Conservation (phyloP, 352 stramenopile genomes). For the Globisporangium camurandrum region DNA sequence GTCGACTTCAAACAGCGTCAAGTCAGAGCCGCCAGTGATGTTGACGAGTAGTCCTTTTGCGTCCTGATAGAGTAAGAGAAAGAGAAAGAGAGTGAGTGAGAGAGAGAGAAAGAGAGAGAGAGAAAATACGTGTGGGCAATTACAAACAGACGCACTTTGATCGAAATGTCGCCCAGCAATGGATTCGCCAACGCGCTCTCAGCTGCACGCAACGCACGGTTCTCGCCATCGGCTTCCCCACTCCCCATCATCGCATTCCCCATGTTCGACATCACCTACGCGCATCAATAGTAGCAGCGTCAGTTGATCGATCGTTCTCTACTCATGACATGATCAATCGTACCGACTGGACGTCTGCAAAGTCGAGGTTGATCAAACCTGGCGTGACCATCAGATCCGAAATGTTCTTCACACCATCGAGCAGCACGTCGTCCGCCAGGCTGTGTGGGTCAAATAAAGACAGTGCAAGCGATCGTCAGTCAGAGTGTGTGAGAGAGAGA, state of each 20-base stretch:
- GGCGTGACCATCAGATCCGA: constrained; percentile 87
- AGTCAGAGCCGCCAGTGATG: constrained; percentile 90
- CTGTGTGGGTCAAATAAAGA: constrained; percentile 23
- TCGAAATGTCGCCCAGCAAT: constrained; percentile 85
- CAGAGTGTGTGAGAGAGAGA: not conserved
- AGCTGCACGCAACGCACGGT: constrained; percentile 73
- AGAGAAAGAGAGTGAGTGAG: not conserved
- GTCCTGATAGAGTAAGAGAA: constrained; percentile 21
- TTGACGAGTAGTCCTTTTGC: constrained; percentile 94
- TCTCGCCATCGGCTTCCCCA: constrained; percentile 87
- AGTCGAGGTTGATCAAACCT: constrained; percentile 84
- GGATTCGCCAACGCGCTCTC: constrained; percentile 84
- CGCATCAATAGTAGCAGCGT: not conserved
- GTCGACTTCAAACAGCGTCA: constrained; percentile 91
- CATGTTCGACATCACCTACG: constrained; percentile 81
- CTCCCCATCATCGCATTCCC: constrained; percentile 89
- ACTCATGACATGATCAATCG: too few relatives aligned
- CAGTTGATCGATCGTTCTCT: too few relatives aligned
- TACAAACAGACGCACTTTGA: constrained; percentile 34
- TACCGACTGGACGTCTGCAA: constrained; percentile 82
- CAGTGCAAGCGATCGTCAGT: not conserved
- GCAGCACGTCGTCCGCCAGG: constrained; percentile 77
- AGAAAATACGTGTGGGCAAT: not conserved
- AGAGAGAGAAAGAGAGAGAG: too few relatives aligned
- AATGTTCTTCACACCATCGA: constrained; percentile 86